A percentile compares a stretch with the other conserved stretches of the same genome.
Conservation (phyloP, 2,329 filamentous ascomycete species). For the Talaromyces sp. region DNA sequence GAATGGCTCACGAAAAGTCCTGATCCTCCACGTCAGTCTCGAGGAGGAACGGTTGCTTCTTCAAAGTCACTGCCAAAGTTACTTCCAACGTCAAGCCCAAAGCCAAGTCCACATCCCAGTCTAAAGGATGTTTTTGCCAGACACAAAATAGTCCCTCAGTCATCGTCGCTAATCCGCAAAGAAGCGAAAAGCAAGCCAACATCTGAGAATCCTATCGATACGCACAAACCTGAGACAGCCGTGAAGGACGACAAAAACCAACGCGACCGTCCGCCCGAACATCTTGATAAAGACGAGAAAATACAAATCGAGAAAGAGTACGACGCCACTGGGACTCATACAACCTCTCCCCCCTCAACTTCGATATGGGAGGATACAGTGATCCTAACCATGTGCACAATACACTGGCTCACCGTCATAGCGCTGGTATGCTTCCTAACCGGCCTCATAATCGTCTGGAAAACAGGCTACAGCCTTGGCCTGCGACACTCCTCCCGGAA, state of each 20-base stretch:
- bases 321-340: background rate
- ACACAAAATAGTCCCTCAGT: background rate
- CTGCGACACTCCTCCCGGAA: background rate
- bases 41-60: background rate
- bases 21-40: slow-evolving; percentile 1
- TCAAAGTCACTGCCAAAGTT: background rate
- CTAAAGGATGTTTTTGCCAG: background rate
- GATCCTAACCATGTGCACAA: background rate
- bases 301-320: background rate
- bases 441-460: background rate
- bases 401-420: background rate
- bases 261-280: background rate
- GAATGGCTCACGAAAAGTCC: slow-evolving; percentile 7
- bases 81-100: background rate
- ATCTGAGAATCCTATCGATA: background rate
- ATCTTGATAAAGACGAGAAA: background rate
- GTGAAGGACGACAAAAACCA: background rate
- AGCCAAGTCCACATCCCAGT: background rate
- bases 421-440: background rate
- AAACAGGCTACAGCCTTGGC: slow-evolving; percentile 5
- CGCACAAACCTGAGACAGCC: background rate
- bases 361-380: slow-evolving; percentile 1
- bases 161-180: background rate
- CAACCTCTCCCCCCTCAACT: background rate
- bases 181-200: background rate